Evolutionary conservation across 1,284 basidiomycete species (phyloP).

Genomic region (Hortiboletus rubellus): DNA sequence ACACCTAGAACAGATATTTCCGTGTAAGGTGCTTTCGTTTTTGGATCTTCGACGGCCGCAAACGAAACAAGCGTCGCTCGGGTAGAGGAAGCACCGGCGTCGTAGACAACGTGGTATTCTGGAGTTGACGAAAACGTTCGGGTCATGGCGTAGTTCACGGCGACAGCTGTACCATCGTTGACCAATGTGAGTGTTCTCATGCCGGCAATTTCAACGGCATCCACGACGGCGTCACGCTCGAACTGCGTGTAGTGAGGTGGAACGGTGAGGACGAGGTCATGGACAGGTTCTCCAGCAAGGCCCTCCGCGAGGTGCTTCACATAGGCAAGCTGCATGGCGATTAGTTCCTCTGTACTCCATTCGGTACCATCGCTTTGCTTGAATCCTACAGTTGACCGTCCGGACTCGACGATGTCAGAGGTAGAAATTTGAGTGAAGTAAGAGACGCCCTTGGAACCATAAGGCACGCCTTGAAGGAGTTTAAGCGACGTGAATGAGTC

Average conservation of each 20-base stretch:
- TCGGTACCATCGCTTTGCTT: slow-evolving; percentile 60
- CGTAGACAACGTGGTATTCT: slow-evolving; percentile 92
- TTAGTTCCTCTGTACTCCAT: slow-evolving; percentile 87
- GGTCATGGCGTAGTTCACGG: slow-evolving; percentile 96
- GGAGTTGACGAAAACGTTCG: slow-evolving; percentile 73
- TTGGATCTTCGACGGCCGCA: slow-evolving; percentile 52
- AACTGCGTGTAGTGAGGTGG: slow-evolving; percentile 86
- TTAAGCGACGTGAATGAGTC: slow-evolving; percentile 90
- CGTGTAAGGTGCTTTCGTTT: slow-evolving; percentile 57
- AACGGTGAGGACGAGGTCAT: slow-evolving; percentile 83
- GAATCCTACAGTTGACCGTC: slow-evolving; percentile 60
- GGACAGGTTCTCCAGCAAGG: slow-evolving; percentile 72
- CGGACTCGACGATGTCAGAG: slow-evolving; percentile 56
- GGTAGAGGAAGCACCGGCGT: slow-evolving; percentile 88
- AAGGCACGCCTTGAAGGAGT: slow-evolving; percentile 77
- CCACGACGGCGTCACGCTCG: slow-evolving; percentile 85
- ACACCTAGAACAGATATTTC: slow-evolving; percentile 77
- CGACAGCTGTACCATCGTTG: slow-evolving; percentile 91
- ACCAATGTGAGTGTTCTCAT: slow-evolving; percentile 82
- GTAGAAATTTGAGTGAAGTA: slow-evolving; percentile 71
- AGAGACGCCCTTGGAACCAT: slow-evolving; percentile 58
- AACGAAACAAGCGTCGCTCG: slow-evolving; percentile 88
- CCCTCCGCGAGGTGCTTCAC: slow-evolving; percentile 86
- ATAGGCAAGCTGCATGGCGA: slow-evolving; percentile 94
- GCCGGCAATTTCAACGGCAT: slow-evolving; percentile 90